Conservation (phyloP, 2,329 filamentous ascomycete genomes). For the Ceratocystiopsis brevicomis region DNA sequence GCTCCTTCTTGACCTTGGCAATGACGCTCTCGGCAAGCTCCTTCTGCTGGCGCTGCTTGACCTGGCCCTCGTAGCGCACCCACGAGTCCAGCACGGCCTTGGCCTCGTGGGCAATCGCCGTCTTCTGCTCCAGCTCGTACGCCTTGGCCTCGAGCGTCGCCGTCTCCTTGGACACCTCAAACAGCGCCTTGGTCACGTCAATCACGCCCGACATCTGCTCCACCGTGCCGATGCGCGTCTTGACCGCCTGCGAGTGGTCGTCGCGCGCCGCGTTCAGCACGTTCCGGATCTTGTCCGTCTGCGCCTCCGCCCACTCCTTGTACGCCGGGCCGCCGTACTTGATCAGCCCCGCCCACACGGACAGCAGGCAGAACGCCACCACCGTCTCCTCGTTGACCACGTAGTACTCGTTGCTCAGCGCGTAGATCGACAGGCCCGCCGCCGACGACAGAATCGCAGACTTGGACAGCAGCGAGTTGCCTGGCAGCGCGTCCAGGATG, state of each 20-base stretch:
- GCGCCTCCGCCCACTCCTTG: conserved; percentile 74
- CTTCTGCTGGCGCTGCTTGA: conserved; percentile 96
- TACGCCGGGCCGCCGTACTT: conserved; percentile 89
- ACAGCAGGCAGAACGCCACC: conserved; percentile 78
- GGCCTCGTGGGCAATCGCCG: conserved; percentile 76
- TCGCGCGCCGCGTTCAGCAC: conserved; percentile 86
- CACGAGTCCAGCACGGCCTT: conserved; percentile 93
- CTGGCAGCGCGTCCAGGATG: conserved; percentile 81
- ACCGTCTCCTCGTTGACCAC: conserved; percentile 98
- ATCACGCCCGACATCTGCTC: conserved; percentile 88
- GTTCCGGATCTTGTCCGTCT: conserved; percentile 81
- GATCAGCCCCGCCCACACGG: conserved; percentile 80
- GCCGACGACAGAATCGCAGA: conserved; percentile 88
- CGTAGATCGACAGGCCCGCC: conserved; percentile 78
- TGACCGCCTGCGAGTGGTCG: conserved; percentile 90
- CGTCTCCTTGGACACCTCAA: conserved; percentile 98
- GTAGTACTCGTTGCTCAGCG: conserved; percentile 98
- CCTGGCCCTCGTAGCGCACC: conserved; percentile 96
- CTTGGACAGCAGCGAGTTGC: conserved; percentile 85
- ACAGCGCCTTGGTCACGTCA: conserved; percentile 90
- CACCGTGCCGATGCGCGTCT: conserved; percentile 84
- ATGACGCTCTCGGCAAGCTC: conserved; percentile 89
- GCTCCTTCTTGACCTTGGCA: conserved; percentile 95
- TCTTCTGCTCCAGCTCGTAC: conserved; percentile 94
- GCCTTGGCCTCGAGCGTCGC: conserved; percentile 89